Conservation (phyloP, 768 basidiomycete genomes). For the Saitozyma sp. region DNA sequence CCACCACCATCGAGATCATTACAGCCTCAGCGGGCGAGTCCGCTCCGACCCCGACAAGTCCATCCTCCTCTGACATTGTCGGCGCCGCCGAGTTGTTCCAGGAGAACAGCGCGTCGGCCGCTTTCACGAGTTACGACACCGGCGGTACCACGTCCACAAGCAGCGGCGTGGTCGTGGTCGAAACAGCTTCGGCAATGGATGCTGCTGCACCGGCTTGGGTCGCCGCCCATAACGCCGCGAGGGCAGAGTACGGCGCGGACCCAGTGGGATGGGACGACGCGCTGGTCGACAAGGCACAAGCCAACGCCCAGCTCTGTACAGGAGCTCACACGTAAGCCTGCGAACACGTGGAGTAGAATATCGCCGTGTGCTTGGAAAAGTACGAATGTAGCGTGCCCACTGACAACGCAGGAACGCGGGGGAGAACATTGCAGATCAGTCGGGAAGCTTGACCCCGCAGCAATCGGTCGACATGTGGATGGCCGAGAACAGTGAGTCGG, state of each 20-base stretch:
- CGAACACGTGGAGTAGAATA: neutral
- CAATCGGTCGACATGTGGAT: conserved; percentile 19
- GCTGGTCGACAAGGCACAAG: conserved; percentile 14
- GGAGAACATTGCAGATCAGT: conserved; percentile 22
- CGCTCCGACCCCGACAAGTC: too few relatives aligned
- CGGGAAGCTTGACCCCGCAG: conserved; percentile 10
- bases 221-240: conserved; percentile 5
- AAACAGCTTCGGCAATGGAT: too few relatives aligned
- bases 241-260: conserved; percentile 7
- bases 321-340: conserved; percentile 11
- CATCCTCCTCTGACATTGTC: too few relatives aligned
- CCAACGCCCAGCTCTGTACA: conserved; percentile 18
- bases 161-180: too few relatives aligned
- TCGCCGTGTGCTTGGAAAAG: neutral
- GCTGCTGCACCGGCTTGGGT: conserved; percentile 6
- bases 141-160: too few relatives aligned
- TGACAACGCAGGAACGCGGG: conserved; percentile 14
- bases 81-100: too few relatives aligned
- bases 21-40: too few relatives aligned
- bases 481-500: conserved; percentile 14
- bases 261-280: conserved; percentile 7
- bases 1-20: too few relatives aligned
- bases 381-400: neutral
- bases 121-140: too few relatives aligned
- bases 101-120: too few relatives aligned